Base-by-base conservation (phyloP, 2,329 filamentous ascomycete genomes). In the Onygena corvina region DNA sequence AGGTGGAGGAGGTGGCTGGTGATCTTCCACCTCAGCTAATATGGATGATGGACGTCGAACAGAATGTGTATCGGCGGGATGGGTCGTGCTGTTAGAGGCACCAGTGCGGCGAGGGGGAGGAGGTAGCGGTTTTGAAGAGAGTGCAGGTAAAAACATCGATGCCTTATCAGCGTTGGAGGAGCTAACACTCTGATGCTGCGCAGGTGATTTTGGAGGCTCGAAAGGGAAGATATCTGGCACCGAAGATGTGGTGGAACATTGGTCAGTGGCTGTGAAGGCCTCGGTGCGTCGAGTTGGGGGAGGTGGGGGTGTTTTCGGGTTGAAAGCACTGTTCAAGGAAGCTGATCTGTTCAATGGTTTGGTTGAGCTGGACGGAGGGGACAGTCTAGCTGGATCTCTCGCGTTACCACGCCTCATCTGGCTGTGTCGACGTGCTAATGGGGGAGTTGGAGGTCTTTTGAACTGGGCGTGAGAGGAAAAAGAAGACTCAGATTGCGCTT, bases 251-350 rank as follows among this genome's bases (percentile, higher is more conserved):
- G 12, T 30, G n/a, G 42, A 46, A 16, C 14, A 18, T 14, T 35
- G 45, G 23, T 47, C 29, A 9, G 49, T 30, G 6, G 2, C 16
- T 1, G 8, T 45, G 12, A 14, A 21, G 11, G 16, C 30, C 18
- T 14, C 25, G 11, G 42, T 40, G 25, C 77, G 69, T 38, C 76
- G 69, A 6, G 77, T 75, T 1, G 77, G 76, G 14, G 77, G 76
- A 12, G 77, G 76, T 6, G 72, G 70, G 0, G 75, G 76, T 0
- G 67, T 70, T 51, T 58, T 64, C 52, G 54, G 60, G 9, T 48
- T 65, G 63, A 14, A 62, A 58, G 50, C 27, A 31, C 61, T 62
- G 46, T 61, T 67, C 29, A 56, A 56, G 42, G 60, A 40, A 58
- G 18, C 51, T 55, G 16, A 60, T 58, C 52, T 59, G 46, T 50